Conservation (phyloP, 352 stramenopile species). For the Phytophthora hybrid region DNA sequence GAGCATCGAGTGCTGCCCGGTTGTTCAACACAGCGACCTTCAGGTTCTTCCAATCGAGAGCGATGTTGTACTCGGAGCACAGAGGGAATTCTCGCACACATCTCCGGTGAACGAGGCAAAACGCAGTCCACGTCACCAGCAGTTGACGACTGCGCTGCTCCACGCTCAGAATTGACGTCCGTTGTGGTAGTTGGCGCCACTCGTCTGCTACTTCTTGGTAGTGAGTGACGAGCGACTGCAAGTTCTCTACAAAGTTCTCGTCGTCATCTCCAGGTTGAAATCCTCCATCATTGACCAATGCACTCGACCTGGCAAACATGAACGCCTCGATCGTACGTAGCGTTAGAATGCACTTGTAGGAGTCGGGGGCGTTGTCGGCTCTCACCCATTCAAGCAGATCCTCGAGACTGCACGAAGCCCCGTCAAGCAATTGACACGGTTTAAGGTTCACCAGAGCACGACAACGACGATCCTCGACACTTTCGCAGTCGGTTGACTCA, state of each 20-base stretch:
- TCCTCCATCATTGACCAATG: slow-evolving; percentile 1
- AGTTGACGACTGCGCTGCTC: slow-evolving; percentile 51
- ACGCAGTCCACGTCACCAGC: slow-evolving; percentile 52
- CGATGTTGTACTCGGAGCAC: slow-evolving; percentile 44
- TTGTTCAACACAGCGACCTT: slow-evolving; percentile 47
- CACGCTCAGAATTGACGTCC: slow-evolving; percentile 31
- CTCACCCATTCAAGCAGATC: slow-evolving; percentile 24
- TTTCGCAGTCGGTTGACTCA: slow-evolving; percentile 15
- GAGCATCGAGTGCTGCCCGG: slow-evolving; percentile 31
- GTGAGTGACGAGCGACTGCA: slow-evolving; percentile 19
- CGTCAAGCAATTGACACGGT: slow-evolving; percentile 22
- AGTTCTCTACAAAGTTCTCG: slow-evolving; percentile 4
- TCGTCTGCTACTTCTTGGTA: slow-evolving; percentile 21
- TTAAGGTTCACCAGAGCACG: slow-evolving; percentile 28
- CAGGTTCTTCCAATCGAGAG: slow-evolving; percentile 48
- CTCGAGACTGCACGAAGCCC: slow-evolving; percentile 16
- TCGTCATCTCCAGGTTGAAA: neutral
- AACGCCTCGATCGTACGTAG: slow-evolving; percentile 45
- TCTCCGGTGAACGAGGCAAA: slow-evolving; percentile 50
- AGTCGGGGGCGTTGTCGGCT: slow-evolving; percentile 2
- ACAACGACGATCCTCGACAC: slow-evolving; percentile 14
- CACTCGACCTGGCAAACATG: slow-evolving; percentile 27
- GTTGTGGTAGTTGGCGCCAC: slow-evolving; percentile 26
- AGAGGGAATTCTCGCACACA: slow-evolving; percentile 16
- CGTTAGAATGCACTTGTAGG: slow-evolving; percentile 26